Percentiles rank a stretch among this genome's conserved stretches.
These are phyloP conservation scores for Malassezia sp. DNA, from an alignment of 1,284 basidiomycete genomes.

Conservation along the genomic window DNA sequence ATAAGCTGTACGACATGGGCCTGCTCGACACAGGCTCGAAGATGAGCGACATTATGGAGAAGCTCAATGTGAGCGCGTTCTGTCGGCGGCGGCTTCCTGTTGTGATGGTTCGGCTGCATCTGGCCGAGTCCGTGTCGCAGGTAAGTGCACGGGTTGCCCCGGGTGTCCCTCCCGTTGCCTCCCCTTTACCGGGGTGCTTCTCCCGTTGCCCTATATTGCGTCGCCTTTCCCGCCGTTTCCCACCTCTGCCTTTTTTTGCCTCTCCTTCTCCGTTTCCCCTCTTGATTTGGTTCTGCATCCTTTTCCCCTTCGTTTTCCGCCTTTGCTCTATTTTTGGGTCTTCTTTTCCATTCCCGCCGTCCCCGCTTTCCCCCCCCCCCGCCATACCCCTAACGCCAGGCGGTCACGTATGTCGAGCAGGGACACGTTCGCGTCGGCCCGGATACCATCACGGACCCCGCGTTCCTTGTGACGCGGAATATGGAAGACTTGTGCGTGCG, in stretches of 20 bases:
- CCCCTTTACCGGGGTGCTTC: too few relatives aligned
- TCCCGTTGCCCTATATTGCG: background rate
- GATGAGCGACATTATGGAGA: conserved; percentile 56
- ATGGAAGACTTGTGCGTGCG: conserved; percentile 75
- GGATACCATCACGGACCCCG: conserved; percentile 89
- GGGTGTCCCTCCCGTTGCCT: background rate
- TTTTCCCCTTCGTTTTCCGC: too few relatives aligned
- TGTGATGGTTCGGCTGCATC: conserved; percentile 80
- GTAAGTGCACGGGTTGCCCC: too few relatives aligned
- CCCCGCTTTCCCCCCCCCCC: background rate
- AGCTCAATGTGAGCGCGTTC: conserved; percentile 79
- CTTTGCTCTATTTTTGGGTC: too few relatives aligned
- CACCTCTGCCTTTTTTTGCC: background rate
- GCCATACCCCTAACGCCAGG: conserved; percentile 58
- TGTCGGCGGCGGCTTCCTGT: conserved; percentile 84
- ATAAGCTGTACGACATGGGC: conserved; percentile 95
- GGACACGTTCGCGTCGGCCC: conserved; percentile 95
- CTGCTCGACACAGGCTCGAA: conserved; percentile 58
- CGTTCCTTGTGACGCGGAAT: conserved; percentile 79
- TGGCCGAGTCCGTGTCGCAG: conserved; percentile 92
- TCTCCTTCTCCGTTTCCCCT: background rate
- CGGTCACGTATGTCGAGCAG: conserved; percentile 92
- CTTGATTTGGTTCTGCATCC: too few relatives aligned
- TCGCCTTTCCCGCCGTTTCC: background rate
- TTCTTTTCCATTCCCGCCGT: background rate